Percentiles rank a stretch among this genome's conserved stretches.
These are phyloP conservation scores for Mycena venus DNA, from an alignment of 768 basidiomycete genomes.

Conservation along the genomic window DNA sequence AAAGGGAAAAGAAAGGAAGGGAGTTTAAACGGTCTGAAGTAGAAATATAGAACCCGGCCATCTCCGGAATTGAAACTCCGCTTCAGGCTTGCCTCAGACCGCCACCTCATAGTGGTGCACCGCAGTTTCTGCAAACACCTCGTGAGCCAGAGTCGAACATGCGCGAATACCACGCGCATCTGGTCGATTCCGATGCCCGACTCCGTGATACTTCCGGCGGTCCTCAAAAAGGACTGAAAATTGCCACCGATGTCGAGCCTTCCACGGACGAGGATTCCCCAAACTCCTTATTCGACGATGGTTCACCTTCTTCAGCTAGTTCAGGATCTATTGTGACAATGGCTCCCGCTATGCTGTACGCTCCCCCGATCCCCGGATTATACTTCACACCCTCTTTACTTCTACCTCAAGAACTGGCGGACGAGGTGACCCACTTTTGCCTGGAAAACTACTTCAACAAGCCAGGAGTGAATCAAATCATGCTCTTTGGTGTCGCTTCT, in stretches of 20 bases:
- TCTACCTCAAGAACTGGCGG: slow-evolving; percentile 66
- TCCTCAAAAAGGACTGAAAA: background rate
- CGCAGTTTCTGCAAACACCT: too few relatives aligned
- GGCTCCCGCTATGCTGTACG: slow-evolving; percentile 47
- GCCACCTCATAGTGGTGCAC: too few relatives aligned
- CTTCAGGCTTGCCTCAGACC: background rate
- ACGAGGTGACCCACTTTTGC: slow-evolving; percentile 64
- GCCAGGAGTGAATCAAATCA: slow-evolving; percentile 78
- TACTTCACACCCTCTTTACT: slow-evolving; percentile 67
- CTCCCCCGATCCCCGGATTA: slow-evolving; percentile 75
- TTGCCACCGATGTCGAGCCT: background rate
- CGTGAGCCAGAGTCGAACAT: too few relatives aligned
- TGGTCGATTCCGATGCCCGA: too few relatives aligned
- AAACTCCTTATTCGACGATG: slow-evolving; percentile 21
- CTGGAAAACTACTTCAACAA: slow-evolving; percentile 67
- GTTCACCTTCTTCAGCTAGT: background rate
- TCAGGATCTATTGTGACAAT: background rate
- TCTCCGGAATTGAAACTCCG: background rate
- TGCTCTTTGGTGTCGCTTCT: slow-evolving; percentile 76
- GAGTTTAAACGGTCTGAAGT: too few relatives aligned
- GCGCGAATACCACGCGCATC: too few relatives aligned
- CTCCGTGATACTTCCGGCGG: background rate
- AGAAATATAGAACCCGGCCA: too few relatives aligned
- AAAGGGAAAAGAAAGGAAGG: background rate
- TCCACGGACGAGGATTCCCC: background rate